These are phyloP conservation scores for Arctium lappa DNA, from an alignment of 129 eudicot genomes.

Conservation along the genomic window DNA sequence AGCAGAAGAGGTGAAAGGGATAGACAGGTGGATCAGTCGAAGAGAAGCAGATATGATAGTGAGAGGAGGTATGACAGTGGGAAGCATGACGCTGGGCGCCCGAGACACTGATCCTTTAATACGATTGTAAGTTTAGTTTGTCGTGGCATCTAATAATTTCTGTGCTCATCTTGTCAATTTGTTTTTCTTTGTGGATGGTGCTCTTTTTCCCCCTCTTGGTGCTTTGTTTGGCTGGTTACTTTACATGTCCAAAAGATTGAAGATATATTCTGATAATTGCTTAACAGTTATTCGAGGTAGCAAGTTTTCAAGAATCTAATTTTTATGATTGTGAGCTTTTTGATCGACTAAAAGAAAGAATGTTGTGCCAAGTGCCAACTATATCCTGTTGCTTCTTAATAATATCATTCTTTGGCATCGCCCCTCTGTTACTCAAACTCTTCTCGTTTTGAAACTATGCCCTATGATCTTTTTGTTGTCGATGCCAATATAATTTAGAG, in stretches of 20 bases:
- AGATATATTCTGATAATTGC: too few species aligned
- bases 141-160: not conserved
- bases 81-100: conserved; percentile 36
- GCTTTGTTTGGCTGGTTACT: not conserved
- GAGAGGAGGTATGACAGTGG: conserved; percentile 41
- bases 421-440: too few species aligned
- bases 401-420: too few species aligned
- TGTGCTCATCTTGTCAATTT: not conserved
- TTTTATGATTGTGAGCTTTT: too few species aligned
- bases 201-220: not conserved
- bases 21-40: conserved; percentile 28
- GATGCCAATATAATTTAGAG: too few species aligned
- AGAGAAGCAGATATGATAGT: conserved; percentile 59
- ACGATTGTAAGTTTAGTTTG: conserved; percentile 12
- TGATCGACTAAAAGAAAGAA: too few species aligned
- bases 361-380: too few species aligned
- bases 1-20: conserved; percentile 55
- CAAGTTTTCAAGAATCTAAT: too few species aligned
- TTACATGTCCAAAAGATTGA: not conserved
- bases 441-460: too few species aligned
- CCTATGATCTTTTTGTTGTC: too few species aligned
- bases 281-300: too few species aligned
- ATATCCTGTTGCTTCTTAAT: too few species aligned
- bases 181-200: not conserved
- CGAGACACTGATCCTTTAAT: conserved; percentile 36